Evolutionary conservation across 2,329 filamentous ascomycete genomes (phyloP).

Genomic region (Metarhizium anisopliae): DNA sequence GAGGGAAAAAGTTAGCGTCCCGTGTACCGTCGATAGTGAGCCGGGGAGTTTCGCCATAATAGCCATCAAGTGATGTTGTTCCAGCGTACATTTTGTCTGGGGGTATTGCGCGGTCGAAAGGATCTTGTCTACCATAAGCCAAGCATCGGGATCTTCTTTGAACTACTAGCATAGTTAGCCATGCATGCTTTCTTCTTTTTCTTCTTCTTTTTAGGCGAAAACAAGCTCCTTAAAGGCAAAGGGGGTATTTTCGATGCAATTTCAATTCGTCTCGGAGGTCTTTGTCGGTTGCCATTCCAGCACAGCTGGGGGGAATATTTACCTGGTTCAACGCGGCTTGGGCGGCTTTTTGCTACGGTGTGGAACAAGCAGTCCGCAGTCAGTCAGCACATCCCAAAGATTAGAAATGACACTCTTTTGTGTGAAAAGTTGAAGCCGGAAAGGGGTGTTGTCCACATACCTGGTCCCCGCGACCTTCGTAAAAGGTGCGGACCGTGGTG

Average conservation of each 20-base stretch:
- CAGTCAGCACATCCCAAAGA: constrained; percentile 22
- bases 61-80: background rate
- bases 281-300: background rate
- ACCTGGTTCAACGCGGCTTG: constrained; percentile 90
- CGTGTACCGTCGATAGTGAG: background rate
- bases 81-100: constrained; percentile 82
- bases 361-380: constrained; percentile 21
- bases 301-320: constrained; percentile 26
- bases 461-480: constrained; percentile 90
- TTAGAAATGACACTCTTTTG: background rate
- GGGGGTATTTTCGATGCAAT: background rate
- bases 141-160: constrained; percentile 97
- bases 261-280: background rate
- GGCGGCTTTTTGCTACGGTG: constrained; percentile 81
- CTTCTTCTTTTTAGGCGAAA: no score
- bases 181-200: background rate
- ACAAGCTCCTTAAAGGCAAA: background rate
- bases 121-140: constrained; percentile 96
- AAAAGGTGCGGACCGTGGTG: constrained; percentile 91
- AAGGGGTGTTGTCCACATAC: constrained; percentile 42
- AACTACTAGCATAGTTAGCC: constrained; percentile 50
- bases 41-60: background rate
- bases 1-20: constrained; percentile 11
- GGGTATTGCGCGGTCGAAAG: constrained; percentile 86
- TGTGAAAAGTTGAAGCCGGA: background rate